Conservation (phyloP, 2,329 filamentous ascomycete species). For the Drechslerella dactyloides region DNA sequence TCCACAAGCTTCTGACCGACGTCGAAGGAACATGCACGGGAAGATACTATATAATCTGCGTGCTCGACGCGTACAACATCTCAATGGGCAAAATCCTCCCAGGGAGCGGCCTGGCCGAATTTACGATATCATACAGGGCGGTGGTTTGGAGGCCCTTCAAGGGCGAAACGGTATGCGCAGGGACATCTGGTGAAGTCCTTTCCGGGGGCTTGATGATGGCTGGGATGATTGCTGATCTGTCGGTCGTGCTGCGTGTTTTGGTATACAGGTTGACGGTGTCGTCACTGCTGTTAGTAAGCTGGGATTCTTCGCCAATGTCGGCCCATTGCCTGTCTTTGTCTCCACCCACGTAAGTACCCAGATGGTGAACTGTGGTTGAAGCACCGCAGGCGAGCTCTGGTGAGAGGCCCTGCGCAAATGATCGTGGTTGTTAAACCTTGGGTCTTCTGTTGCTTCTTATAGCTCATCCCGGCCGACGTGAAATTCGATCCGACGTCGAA, state of each 20-base stretch:
- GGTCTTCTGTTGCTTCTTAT: conserved; percentile 55
- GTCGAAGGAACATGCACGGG: conserved; percentile 95
- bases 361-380: conserved; percentile 41
- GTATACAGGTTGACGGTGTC: conserved; percentile 81
- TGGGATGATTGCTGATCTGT: conserved; percentile 33
- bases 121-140: conserved; percentile 91
- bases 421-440: conserved; percentile 34
- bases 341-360: conserved; percentile 73
- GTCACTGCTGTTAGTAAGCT: conserved; percentile 89
- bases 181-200: conserved; percentile 1
- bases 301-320: conserved; percentile 86
- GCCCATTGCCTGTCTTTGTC: conserved; percentile 78
- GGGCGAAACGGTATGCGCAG: conserved; percentile 82
- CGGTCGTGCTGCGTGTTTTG: conserved; percentile 31
- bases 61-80: conserved; percentile 95
- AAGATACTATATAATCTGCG: conserved; percentile 96
- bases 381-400: background rate
- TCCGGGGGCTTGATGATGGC: conserved; percentile 12
- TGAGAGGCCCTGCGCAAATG: conserved; percentile 1
- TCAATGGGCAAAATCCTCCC: conserved; percentile 91
- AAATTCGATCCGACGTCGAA: conserved; percentile 95
- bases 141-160: conserved; percentile 98
- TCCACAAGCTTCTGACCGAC: conserved; percentile 84
- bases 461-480: conserved; percentile 91
- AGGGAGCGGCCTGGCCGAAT: conserved; percentile 88